A percentile compares a stretch with the other conserved stretches of the same genome.
Evolutionary conservation across 2,329 filamentous ascomycete genomes (phyloP).

Genomic region (Cytospora piceae): DNA sequence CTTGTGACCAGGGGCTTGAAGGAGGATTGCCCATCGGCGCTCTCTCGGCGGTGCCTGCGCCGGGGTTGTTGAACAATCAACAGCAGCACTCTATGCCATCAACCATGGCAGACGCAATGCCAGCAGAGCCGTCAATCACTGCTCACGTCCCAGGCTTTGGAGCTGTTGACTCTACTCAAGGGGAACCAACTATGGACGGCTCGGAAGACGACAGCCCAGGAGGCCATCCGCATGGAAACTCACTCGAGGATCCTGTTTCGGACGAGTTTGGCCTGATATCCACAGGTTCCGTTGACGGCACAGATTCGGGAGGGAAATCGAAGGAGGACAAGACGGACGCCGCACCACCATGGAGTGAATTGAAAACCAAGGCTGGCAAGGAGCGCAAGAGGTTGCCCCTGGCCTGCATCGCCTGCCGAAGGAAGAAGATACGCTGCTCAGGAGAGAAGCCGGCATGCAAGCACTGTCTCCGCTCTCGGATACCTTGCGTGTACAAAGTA

Average conservation of each 20-base stretch:
- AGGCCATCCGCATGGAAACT: constrained; percentile 47
- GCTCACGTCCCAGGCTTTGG: constrained; percentile 42
- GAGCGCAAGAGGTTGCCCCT: constrained; percentile 90
- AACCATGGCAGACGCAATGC: constrained; percentile 43
- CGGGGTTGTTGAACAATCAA: constrained; percentile 40
- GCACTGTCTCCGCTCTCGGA: constrained; percentile 88
- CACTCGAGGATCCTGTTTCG: constrained; percentile 56
- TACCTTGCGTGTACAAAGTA: constrained; percentile 97
- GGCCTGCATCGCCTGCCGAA: constrained; percentile 91
- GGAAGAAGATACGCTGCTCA: constrained; percentile 98
- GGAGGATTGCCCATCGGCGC: constrained; percentile 48
- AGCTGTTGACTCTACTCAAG: constrained; percentile 30
- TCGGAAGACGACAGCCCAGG: constrained; percentile 53
- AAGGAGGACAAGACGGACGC: constrained; percentile 64
- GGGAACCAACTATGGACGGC: constrained; percentile 41
- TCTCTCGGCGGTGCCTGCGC: constrained; percentile 42
- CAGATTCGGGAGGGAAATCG: constrained; percentile 55
- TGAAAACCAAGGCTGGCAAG: constrained; percentile 92
- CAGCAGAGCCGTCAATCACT: constrained; percentile 43
- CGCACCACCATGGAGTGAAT: constrained; percentile 74
- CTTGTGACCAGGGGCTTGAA: constrained; percentile 48
- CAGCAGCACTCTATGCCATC: constrained; percentile 41
- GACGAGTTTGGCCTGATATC: constrained; percentile 63
- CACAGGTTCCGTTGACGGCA: constrained; percentile 52
- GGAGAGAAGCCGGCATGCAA: constrained; percentile 98